phyloP scores from a whole-genome alignment of 2,329 filamentous ascomycete species.

The Stachybotrys chlorohalonatus region DNA sequence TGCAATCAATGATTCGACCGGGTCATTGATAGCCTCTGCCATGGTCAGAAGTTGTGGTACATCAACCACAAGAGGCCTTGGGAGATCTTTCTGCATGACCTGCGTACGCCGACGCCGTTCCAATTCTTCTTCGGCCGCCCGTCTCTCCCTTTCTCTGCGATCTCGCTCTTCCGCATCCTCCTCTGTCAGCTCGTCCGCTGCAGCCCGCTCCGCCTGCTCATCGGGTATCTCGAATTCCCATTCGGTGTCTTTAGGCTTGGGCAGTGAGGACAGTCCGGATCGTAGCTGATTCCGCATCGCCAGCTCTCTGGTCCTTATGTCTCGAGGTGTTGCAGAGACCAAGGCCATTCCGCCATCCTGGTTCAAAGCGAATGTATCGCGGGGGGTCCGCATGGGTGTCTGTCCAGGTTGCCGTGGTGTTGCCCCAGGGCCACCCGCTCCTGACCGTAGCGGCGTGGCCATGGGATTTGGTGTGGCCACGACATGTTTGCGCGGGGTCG shows the following conservation, averaged over 20 bases:
- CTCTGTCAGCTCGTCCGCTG: constrained; percentile 39
- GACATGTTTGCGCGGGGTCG: constrained; percentile 68
- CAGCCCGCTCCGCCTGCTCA: constrained; percentile 55
- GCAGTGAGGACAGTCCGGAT: constrained; percentile 68
- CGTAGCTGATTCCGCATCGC: constrained; percentile 61
- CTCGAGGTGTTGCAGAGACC: constrained; percentile 66
- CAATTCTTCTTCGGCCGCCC: constrained; percentile 62
- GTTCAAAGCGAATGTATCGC: constrained; percentile 82
- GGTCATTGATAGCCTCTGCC: constrained; percentile 51
- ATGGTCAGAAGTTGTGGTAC: constrained; percentile 56
- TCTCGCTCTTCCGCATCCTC: constrained; percentile 66
- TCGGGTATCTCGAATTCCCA: constrained; percentile 92
- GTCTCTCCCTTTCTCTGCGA: constrained; percentile 63
- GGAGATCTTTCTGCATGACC: constrained; percentile 79
- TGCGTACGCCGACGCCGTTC: constrained; percentile 81
- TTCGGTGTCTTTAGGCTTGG: constrained; percentile 85
- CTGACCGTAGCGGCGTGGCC: constrained; percentile 74
- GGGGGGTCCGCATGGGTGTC: constrained; percentile 79
- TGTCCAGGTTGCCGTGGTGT: constrained; percentile 64
- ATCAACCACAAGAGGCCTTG: constrained; percentile 67
- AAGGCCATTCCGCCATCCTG: constrained; percentile 58
- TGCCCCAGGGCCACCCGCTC: constrained; percentile 52
- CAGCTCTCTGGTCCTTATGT: constrained; percentile 63
- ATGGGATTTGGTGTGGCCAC: constrained; percentile 92
- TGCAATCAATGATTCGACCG: constrained; percentile 61